Base-by-base conservation (phyloP, 108 stramenopile genomes). In the Poteriospumella lacustris region DNA sequence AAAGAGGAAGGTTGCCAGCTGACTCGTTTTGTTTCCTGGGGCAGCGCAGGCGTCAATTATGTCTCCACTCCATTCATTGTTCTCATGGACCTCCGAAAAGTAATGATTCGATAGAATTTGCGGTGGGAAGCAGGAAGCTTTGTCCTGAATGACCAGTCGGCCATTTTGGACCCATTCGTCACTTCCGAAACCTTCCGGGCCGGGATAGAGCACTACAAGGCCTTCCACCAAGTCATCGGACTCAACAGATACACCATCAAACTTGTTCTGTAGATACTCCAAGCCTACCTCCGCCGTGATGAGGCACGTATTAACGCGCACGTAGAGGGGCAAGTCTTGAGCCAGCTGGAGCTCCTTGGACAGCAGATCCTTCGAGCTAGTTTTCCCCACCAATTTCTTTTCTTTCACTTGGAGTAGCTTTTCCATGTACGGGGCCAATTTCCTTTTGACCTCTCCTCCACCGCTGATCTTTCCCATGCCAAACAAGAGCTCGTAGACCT, bases 11-110 rank as follows among this genome's bases (percentile, higher is more conserved):
- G 95, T 88, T n/a, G 96, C 96, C 67, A 95, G 88, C 84, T 99
- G 98, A 73, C 91, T 89, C 24, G 98, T 97, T 80, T 99, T 99
- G 81, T 97, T 99, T 0, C 98, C 98, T 0, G 98, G 98, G 38
- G 98, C 96, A 15, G 97, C 93, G 80, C 95, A 97, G n/a, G 98
- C 98, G 84, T 99, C 98, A 42, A 99, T 87, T 28, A 87, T 87
- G 75, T 91, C 89, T 29, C 81, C 85, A 40, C 38, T 26, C 58
- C 40, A 43, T 0, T 12, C 3, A 0, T 64, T 43, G 68, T 28
- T 31, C 33, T 31, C 34, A 38, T 12, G 68, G 39, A 5, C 75
- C 44, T 1, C 75, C 68, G 19, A 34, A 70, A 2, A 34, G 31
- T 0, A 31, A 33, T 81, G 85, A 1, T 78, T 39, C 39, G 52